Evolutionary conservation across 108 stramenopile species (phyloP).

Genomic region (Pseudonitzschia delicatissima): DNA sequence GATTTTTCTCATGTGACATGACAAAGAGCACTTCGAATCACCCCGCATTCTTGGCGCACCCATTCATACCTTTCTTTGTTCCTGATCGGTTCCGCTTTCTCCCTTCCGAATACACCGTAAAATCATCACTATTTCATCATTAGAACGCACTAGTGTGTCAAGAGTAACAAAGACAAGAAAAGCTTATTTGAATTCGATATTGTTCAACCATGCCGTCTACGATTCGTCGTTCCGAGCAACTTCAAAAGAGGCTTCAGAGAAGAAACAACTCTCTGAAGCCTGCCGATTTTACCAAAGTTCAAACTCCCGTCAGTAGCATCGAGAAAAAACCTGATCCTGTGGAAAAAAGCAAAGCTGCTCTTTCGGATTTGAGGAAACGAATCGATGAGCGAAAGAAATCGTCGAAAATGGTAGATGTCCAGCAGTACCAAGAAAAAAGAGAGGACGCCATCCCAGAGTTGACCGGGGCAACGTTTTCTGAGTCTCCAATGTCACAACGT

Average conservation of each 20-base stretch:
- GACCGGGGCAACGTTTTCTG: neutral
- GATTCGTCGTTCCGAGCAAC: conserved; percentile 1
- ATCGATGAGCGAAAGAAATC: conserved; percentile 8
- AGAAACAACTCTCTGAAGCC: conserved; percentile 1
- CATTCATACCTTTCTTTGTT: neutral
- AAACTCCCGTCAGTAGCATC: neutral
- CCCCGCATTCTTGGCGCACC: neutral
- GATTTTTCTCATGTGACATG: too few species aligned
- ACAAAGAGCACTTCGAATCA: neutral
- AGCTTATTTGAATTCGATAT: neutral
- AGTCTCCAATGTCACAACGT: neutral
- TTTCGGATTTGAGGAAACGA: conserved; percentile 9
- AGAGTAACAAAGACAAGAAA: too few species aligned
- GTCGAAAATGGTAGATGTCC: neutral
- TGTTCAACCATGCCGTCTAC: conserved; percentile 7
- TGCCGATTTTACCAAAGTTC: conserved; percentile 4
- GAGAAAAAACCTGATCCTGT: neutral
- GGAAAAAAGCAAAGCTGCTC: conserved; percentile 5
- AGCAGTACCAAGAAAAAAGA: conserved; percentile 5
- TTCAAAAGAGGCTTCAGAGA: conserved; percentile 5
- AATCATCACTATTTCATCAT: too few species aligned
- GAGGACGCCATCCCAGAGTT: neutral
- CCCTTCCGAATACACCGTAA: too few species aligned
- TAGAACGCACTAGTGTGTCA: too few species aligned
- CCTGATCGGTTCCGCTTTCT: neutral